A percentile compares a stretch with the other conserved stretches of the same genome.
Conservation (phyloP, 257 asterid species). For the Echium plantagineum region DNA sequence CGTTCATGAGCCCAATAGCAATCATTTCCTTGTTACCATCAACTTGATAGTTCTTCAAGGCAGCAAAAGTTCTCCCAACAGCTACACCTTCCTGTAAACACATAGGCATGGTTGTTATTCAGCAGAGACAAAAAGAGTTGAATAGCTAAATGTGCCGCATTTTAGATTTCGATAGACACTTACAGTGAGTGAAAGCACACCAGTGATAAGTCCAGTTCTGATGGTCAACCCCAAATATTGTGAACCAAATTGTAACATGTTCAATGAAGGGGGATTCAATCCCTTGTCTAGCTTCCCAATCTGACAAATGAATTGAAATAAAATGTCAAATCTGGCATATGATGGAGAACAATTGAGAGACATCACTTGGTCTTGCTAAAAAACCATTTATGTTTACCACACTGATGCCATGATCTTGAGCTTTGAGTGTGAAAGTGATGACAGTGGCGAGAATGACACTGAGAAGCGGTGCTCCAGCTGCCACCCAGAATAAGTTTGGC, state of each 20-base stretch:
- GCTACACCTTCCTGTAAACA: conserved; percentile 76
- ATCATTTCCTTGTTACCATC: conserved; percentile 81
- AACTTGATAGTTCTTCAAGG: conserved; percentile 77
- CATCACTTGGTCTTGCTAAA: background rate
- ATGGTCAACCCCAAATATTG: conserved; percentile 48
- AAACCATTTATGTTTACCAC: conserved; percentile 31
- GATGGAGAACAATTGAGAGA: background rate
- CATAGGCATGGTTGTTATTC: background rate
- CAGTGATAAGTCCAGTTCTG: conserved; percentile 81
- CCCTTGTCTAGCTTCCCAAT: conserved; percentile 77
- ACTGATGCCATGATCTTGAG: conserved; percentile 72
- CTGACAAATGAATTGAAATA: conserved; percentile 18
- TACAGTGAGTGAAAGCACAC: conserved; percentile 79
- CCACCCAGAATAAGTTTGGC: conserved; percentile 84
- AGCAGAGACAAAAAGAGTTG: background rate
- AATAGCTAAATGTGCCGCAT: background rate
- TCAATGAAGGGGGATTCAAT: conserved; percentile 81
- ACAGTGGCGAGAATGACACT: conserved; percentile 66
- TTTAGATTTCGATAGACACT: conserved; percentile 1
- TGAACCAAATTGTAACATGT: conserved; percentile 64
- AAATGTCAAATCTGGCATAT: no score
- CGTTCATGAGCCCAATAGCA: conserved; percentile 32
- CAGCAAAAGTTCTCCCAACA: conserved; percentile 91
- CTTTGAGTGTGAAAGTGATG: conserved; percentile 53
- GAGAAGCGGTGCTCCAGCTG: conserved; percentile 86